phyloP scores from a whole-genome alignment of 2,329 filamentous ascomycete species.

The Botrytis porri region DNA sequence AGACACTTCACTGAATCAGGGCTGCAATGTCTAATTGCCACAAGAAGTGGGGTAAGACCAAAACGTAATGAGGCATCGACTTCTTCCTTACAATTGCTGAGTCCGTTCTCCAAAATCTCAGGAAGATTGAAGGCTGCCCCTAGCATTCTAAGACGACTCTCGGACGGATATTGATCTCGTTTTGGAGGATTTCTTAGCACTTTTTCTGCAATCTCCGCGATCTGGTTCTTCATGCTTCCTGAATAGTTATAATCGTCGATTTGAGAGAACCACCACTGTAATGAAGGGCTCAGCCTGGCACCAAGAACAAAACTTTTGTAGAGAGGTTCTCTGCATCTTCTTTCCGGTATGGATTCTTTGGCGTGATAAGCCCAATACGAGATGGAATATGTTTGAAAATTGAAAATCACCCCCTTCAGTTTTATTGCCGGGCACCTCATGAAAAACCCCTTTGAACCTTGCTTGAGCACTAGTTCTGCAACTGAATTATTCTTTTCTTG shows the following conservation, averaged over 20 bases:
- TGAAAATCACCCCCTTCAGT: background rate
- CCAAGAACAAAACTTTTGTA: background rate
- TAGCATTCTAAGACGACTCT: background rate
- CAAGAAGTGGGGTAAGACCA: background rate
- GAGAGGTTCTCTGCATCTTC: background rate
- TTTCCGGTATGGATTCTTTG: background rate
- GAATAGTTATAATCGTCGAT: background rate
- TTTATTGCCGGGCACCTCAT: too few species aligned
- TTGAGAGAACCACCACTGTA: background rate
- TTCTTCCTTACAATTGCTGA: background rate
- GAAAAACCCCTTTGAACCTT: too few species aligned
- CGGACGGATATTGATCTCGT: background rate
- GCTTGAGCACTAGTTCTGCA: background rate
- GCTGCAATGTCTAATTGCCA: background rate
- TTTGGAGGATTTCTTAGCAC: too few species aligned
- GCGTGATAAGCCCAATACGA: background rate
- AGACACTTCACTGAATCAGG: conserved; percentile 1
- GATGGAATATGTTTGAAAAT: background rate
- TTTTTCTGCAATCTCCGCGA: rapidly evolving
- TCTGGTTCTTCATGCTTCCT: background rate
- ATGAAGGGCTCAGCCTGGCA: background rate
- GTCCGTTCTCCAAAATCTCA: background rate
- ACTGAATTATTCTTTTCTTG: background rate
- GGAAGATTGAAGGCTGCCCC: background rate
- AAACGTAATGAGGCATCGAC: background rate